Percentiles rank a stretch among this genome's conserved stretches.
phyloP scores from a whole-genome alignment of 352 stramenopile species.

The Phytophthora sp. region DNA sequence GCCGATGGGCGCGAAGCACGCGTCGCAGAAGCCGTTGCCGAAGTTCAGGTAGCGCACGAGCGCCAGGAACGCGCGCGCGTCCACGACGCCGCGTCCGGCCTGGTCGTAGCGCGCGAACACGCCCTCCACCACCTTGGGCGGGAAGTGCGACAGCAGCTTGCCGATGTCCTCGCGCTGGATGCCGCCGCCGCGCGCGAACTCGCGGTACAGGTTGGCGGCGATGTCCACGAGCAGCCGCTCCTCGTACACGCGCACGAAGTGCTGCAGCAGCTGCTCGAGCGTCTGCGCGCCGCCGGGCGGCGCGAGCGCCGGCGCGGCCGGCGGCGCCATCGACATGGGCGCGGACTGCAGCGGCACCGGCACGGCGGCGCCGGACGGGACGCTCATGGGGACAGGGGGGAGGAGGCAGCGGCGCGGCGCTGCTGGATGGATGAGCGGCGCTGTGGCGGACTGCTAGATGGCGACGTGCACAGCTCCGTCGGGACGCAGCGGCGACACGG shows the following conservation, averaged over 20 bases:
- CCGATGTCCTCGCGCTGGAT: conserved; percentile 41
- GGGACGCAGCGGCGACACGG: neutral
- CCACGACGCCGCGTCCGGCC: conserved; percentile 34
- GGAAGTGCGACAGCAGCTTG: conserved; percentile 36
- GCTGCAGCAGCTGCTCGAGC: conserved; percentile 31
- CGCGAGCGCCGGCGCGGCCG: neutral
- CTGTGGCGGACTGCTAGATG: conserved; percentile 7
- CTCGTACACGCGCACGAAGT: conserved; percentile 45
- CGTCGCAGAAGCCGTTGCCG: conserved; percentile 49
- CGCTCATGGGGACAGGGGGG: conserved; percentile 32
- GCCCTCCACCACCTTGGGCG: conserved; percentile 33
- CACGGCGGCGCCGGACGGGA: conserved; percentile 21
- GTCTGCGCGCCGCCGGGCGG: conserved; percentile 4
- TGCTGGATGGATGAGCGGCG: conserved; percentile 12
- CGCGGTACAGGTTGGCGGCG: conserved; percentile 37
- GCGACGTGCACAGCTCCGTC: neutral
- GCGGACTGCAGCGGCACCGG: conserved; percentile 21
- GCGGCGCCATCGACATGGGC: conserved; percentile 10
- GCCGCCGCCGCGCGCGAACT: conserved; percentile 38
- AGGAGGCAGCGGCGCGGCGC: neutral
- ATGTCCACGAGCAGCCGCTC: conserved; percentile 46
- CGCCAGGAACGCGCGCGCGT: conserved; percentile 39
- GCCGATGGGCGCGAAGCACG: conserved; percentile 42
- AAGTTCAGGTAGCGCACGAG: conserved; percentile 55
- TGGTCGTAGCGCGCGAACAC: conserved; percentile 43